Percentiles rank a stretch among this genome's conserved stretches.
These are phyloP conservation scores for Globisporangium radiosum DNA, from an alignment of 352 stramenopile species.

Conservation along the genomic window DNA sequence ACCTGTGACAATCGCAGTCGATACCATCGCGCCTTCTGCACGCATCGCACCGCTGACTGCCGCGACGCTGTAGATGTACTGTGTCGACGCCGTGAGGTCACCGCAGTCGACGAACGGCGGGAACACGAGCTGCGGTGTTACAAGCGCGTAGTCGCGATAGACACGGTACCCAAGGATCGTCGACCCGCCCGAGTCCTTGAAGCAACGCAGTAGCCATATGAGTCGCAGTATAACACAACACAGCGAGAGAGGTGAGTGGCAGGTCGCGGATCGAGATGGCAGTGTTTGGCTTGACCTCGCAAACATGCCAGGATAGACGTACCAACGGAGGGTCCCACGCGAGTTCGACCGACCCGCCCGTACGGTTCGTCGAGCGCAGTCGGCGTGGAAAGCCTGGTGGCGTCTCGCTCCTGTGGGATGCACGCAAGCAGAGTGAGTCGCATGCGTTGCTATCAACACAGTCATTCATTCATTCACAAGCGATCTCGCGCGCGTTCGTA, in stretches of 20 bases:
- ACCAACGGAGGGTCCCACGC: slow-evolving; percentile 39
- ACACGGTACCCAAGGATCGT: slow-evolving; percentile 43
- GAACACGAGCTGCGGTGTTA: slow-evolving; percentile 21
- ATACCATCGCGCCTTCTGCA: slow-evolving; percentile 28
- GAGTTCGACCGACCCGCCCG: slow-evolving; percentile 36
- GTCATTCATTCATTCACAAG: too few relatives aligned
- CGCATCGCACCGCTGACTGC: slow-evolving; percentile 23
- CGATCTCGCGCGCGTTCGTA: slow-evolving; percentile 8
- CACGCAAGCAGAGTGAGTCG: neutral
- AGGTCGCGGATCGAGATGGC: too few relatives aligned
- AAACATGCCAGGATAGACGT: neutral
- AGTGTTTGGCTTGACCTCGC: too few relatives aligned
- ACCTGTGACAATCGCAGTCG: slow-evolving; percentile 20
- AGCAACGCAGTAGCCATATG: too few relatives aligned
- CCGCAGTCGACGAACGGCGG: slow-evolving; percentile 45
- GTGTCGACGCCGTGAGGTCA: slow-evolving; percentile 20
- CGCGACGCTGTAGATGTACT: slow-evolving; percentile 42
- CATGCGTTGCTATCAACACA: neutral
- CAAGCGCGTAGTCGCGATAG: slow-evolving; percentile 46
- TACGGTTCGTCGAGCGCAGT: slow-evolving; percentile 20
- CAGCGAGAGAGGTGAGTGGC: too few relatives aligned
- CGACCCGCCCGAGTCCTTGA: slow-evolving; percentile 29
- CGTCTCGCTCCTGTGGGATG: slow-evolving; percentile 23
- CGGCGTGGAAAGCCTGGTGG: slow-evolving; percentile 24
- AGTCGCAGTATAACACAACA: neutral